These are phyloP conservation scores for Curvularia sp. DNA, from an alignment of 2,329 filamentous ascomycete species.

Conservation along the genomic window DNA sequence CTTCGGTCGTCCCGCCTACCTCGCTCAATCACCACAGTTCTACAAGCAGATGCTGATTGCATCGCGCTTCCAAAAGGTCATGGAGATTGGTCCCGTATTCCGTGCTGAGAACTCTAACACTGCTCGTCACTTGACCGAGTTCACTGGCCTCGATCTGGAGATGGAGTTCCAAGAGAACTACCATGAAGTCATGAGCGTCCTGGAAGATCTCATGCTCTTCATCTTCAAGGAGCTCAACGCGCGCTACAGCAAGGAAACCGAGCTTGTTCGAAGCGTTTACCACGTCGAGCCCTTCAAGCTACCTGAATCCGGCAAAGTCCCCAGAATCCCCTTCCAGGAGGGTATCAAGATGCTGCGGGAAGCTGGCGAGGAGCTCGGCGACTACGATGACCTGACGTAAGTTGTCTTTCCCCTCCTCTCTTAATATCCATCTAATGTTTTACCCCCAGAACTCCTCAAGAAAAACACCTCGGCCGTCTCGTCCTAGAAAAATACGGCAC, in stretches of 20 bases:
- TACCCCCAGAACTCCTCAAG: slow-evolving; percentile 69
- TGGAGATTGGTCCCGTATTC: slow-evolving; percentile 81
- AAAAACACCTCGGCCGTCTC: slow-evolving; percentile 86
- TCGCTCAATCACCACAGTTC: slow-evolving; percentile 83
- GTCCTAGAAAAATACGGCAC: slow-evolving; percentile 88
- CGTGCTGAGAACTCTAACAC: slow-evolving; percentile 88
- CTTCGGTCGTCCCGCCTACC: slow-evolving; percentile 81
- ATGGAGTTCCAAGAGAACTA: slow-evolving; percentile 86
- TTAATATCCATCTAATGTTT: background rate
- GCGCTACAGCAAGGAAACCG: slow-evolving; percentile 73
- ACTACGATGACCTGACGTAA: slow-evolving; percentile 76
- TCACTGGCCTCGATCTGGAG: slow-evolving; percentile 86
- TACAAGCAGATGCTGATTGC: slow-evolving; percentile 90
- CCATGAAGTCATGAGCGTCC: slow-evolving; percentile 73
- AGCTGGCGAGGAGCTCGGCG: slow-evolving; percentile 75
- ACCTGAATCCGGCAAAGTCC: slow-evolving; percentile 74
- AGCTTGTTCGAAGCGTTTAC: slow-evolving; percentile 73
- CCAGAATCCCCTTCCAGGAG: slow-evolving; percentile 78
- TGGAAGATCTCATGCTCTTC: slow-evolving; percentile 76
- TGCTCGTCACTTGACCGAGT: slow-evolving; percentile 84
- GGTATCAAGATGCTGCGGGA: slow-evolving; percentile 78
- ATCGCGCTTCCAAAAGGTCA: slow-evolving; percentile 77
- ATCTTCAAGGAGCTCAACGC: slow-evolving; percentile 78
- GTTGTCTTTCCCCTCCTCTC: background rate
- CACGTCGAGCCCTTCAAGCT: slow-evolving; percentile 79